Conservation (phyloP, 148 eudicot genomes). For the Chenopodium berlandieri region DNA sequence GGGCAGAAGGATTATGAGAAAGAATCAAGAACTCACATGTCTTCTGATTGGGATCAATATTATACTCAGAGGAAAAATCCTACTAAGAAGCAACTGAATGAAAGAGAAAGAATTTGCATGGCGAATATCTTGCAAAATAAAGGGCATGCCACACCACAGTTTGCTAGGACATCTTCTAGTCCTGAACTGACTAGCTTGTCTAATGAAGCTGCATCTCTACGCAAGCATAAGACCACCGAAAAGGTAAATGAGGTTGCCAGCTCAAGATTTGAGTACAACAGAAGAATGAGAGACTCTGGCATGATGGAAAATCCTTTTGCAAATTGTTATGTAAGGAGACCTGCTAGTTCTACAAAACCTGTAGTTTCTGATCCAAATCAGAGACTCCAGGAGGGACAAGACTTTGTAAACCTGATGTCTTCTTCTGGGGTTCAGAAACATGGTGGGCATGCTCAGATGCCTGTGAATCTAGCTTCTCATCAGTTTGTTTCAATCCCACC, state of each 20-base stretch:
- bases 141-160: constrained; percentile 34
- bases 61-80: constrained; percentile 13
- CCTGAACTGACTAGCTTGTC: constrained; percentile 44
- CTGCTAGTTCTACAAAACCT: constrained; percentile 26
- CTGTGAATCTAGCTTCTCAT: constrained; percentile 40
- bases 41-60: constrained; percentile 21
- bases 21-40: constrained; percentile 14
- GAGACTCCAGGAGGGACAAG: constrained; percentile 39
- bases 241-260: constrained; percentile 24
- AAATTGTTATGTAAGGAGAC: constrained; percentile 20
- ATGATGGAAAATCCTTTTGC: constrained; percentile 8
- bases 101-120: constrained; percentile 25
- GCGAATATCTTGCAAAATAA: constrained; percentile 29
- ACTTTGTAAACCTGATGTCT: constrained; percentile 33
- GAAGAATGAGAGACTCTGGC: constrained; percentile 9
- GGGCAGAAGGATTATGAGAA: constrained; percentile 13
- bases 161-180: constrained; percentile 53
- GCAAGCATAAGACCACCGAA: constrained; percentile 33
- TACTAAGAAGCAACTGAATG: constrained; percentile 30
- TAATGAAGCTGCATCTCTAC: constrained; percentile 22
- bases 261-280: constrained; percentile 10
- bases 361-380: constrained; percentile 27
- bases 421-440: constrained; percentile 28
- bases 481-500: constrained; percentile 38
- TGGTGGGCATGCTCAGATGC: constrained; percentile 39